Base-by-base conservation (phyloP, 31 red algal species). In the Asparagopsis taxiformis region DNA sequence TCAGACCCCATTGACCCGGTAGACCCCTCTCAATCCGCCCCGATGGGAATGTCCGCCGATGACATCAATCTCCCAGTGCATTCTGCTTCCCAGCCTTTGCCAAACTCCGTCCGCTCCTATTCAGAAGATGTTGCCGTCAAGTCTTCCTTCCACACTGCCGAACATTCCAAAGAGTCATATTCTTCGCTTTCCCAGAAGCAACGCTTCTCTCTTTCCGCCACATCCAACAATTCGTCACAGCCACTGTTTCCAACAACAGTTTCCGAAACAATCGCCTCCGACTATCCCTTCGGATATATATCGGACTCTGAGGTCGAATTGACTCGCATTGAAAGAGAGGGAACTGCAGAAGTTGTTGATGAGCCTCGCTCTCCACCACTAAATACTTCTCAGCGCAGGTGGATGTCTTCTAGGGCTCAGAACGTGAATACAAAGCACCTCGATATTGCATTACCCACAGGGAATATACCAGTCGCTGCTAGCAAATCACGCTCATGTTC, bases 281-380 rank as follows among this genome's bases (percentile, higher is more conserved):
- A 84, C 25, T 61, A 62, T 56, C 81, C 46, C n/a, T 69, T 86
- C 41, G 72, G 61, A 6, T 88, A 78, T 65, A 62, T 61, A 7
- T 79, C 73, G 16, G 84, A 88, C 32, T 72, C 73, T 0, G 84
- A 88, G 19, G 73, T 88, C 19, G 84, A 88, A 63, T 51, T 88
- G 1, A 79, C 84, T 21, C 72, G 84, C 31, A 63, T 48, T 22
- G 73, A 72, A 50, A 50, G 84, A 0, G 84, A 57, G 7, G 84
- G 84, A 17, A 69, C 57, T 2, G 57, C 64, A 6, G 72, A 88
- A 16, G 73, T 70, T 56, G 64, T 70, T 3, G 77, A 82, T 59
- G 77, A 82, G 77, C 77, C 77, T 2, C 62, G 77, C 7, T 70
- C 64, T 15, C 77, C 77, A 0, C 58, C 71, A 41, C 19, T 65